Conservation (phyloP, 2,329 filamentous ascomycete species). For the Diaporthe velutina region DNA sequence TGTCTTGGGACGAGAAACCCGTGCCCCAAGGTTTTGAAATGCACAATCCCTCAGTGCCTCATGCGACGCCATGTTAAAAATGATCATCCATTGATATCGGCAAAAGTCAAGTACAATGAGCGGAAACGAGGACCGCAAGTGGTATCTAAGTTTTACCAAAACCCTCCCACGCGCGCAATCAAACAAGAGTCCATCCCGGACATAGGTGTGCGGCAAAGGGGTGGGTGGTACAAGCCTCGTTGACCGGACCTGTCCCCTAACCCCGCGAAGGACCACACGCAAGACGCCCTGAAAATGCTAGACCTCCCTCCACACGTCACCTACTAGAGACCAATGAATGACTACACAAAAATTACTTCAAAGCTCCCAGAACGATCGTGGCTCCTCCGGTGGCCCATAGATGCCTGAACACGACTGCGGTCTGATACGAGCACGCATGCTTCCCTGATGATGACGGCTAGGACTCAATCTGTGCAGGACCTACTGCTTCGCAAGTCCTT, state of each 20-base stretch:
- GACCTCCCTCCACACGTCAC: neutral
- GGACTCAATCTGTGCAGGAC: constrained; percentile 37
- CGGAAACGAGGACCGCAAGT: constrained; percentile 27
- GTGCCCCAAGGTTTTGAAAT: neutral
- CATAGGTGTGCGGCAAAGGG: neutral
- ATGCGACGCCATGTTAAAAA: neutral
- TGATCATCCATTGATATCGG: constrained; percentile 13
- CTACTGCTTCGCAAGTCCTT: constrained; percentile 41
- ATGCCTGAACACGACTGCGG: constrained; percentile 18
- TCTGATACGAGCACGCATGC: constrained; percentile 6
- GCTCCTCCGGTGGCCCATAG: constrained; percentile 22
- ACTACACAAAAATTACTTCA: constrained; percentile 13
- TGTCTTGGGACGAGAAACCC: too few relatives aligned
- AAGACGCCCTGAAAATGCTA: constrained; percentile 36
- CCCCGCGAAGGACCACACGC: constrained; percentile 22
- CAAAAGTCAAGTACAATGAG: constrained; percentile 30
- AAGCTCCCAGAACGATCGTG: constrained; percentile 32
- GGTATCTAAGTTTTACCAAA: constrained; percentile 32
- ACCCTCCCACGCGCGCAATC: constrained; percentile 4
- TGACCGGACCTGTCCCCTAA: neutral
- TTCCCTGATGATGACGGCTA: constrained; percentile 30
- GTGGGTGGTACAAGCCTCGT: neutral
- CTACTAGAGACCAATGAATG: constrained; percentile 1
- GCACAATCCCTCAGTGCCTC: neutral
- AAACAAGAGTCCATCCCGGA: constrained; percentile 18